These are phyloP conservation scores for Venturia oleaginea DNA, from an alignment of 2,329 filamentous ascomycete genomes.

Conservation along the genomic window DNA sequence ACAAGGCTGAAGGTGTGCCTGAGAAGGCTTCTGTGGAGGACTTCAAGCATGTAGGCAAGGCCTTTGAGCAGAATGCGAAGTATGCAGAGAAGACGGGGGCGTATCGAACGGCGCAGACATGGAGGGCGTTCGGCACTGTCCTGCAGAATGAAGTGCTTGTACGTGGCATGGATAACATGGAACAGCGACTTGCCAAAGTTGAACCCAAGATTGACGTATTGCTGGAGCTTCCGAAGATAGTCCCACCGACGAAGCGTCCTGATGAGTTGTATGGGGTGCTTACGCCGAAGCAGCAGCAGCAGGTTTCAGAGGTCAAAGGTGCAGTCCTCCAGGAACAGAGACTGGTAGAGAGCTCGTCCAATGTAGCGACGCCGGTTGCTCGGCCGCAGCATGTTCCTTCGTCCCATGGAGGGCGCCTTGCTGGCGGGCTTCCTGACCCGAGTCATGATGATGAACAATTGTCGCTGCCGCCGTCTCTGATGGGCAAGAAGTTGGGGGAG, in stretches of 20 bases:
- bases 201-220: conserved; percentile 15
- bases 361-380: conserved; percentile 47
- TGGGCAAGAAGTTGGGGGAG: conserved; percentile 5
- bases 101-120: conserved; percentile 48
- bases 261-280: not conserved
- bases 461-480: conserved; percentile 27
- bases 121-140: conserved; percentile 43
- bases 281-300: not conserved
- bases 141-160: conserved; percentile 15
- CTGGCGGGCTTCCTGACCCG: conserved; percentile 7
- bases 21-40: conserved; percentile 31
- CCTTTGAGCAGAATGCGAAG: conserved; percentile 45
- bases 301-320: not conserved
- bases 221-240: conserved; percentile 8
- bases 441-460: conserved; percentile 22
- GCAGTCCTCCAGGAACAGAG: conserved; percentile 3
- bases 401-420: conserved; percentile 15
- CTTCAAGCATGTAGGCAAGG: conserved; percentile 28
- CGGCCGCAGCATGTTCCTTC: conserved; percentile 26
- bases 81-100: conserved; percentile 42
- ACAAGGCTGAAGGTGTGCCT: conserved; percentile 30
- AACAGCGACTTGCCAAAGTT: conserved; percentile 19
- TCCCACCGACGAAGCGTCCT: not conserved
- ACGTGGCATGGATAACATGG: conserved; percentile 19
- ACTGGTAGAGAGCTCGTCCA: conserved; percentile 40